phyloP scores from a whole-genome alignment of 805 yeast genomes.

The Ogataea trehalophila region DNA sequence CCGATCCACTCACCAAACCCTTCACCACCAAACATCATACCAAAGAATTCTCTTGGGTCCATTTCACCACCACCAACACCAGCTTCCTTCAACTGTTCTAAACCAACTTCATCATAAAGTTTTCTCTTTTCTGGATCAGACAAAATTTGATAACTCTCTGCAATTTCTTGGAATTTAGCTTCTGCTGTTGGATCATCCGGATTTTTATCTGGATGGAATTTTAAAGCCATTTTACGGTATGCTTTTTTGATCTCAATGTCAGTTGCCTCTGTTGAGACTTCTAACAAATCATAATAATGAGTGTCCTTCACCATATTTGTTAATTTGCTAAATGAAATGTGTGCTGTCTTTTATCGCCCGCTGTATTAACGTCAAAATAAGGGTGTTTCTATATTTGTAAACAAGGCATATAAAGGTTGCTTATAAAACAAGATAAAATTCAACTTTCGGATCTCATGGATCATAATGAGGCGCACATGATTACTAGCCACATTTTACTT shows the following conservation, averaged over 20 bases:
- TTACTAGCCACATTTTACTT: too few species aligned
- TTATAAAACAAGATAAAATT: too few species aligned
- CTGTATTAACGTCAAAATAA: too few species aligned
- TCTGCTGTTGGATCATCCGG: slow-evolving; percentile 75
- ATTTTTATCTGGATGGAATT: slow-evolving; percentile 78
- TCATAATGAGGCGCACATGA: too few species aligned
- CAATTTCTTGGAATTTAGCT: slow-evolving; percentile 55
- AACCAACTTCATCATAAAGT: slow-evolving; percentile 72
- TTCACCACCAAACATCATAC: slow-evolving; percentile 82
- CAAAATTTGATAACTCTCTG: slow-evolving; percentile 75
- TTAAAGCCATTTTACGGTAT: slow-evolving; percentile 69
- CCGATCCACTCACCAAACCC: slow-evolving; percentile 87
- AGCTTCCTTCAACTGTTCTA: slow-evolving; percentile 42
- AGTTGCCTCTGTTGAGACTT: slow-evolving; percentile 52
- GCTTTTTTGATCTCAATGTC: slow-evolving; percentile 72
- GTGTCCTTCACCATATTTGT: slow-evolving; percentile 66
- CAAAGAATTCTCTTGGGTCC: slow-evolving; percentile 68
- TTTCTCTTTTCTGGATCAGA: slow-evolving; percentile 59
- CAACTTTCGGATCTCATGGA: too few species aligned
- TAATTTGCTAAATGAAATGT: too few species aligned
- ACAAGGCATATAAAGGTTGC: too few species aligned
- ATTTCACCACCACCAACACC: slow-evolving; percentile 62
- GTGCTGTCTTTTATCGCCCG: too few species aligned
- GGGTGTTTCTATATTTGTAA: too few species aligned
- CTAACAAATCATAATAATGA: slow-evolving; percentile 64